Evolutionary conservation across 2,329 filamentous ascomycete species (phyloP).

Genomic region (Pyricularia pennisetigena): DNA sequence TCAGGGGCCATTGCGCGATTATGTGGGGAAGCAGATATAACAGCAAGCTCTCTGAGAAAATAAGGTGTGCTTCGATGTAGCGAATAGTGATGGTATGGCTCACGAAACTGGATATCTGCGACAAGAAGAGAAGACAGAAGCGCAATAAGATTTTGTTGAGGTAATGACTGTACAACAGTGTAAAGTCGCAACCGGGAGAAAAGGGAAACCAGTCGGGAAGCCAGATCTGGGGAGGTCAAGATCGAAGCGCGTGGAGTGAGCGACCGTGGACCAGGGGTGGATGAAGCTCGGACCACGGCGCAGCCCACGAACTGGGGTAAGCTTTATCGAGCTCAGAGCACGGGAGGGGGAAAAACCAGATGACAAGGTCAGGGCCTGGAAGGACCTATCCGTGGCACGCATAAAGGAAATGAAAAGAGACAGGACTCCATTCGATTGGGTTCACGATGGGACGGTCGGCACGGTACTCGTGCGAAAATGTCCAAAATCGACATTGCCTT

Average conservation of each 20-base stretch:
- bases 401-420: not conserved
- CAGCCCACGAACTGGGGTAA: conserved; percentile 3
- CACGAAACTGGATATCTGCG: not conserved
- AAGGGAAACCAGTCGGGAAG: conserved; percentile 4
- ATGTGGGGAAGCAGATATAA: conserved; percentile 9
- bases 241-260: conserved; percentile 5
- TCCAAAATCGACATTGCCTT: not conserved
- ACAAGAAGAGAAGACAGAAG: not conserved
- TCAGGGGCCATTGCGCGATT: conserved; percentile 39
- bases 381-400: not conserved
- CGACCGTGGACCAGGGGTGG: conserved; percentile 1
- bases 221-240: not conserved
- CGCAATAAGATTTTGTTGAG: not conserved
- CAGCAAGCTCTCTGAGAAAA: conserved; percentile 6
- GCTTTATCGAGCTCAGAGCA: not conserved
- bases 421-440: not conserved
- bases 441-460: not conserved
- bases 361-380: conserved; percentile 2
- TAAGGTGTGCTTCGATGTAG: not conserved
- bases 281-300: not conserved
- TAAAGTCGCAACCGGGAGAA: conserved; percentile 3
- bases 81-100: not conserved
- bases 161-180: not conserved
- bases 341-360: not conserved
- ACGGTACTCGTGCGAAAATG: not conserved